Evolutionary conservation across 306 rosid species (phyloP).

Genomic region (Malus fusca): DNA sequence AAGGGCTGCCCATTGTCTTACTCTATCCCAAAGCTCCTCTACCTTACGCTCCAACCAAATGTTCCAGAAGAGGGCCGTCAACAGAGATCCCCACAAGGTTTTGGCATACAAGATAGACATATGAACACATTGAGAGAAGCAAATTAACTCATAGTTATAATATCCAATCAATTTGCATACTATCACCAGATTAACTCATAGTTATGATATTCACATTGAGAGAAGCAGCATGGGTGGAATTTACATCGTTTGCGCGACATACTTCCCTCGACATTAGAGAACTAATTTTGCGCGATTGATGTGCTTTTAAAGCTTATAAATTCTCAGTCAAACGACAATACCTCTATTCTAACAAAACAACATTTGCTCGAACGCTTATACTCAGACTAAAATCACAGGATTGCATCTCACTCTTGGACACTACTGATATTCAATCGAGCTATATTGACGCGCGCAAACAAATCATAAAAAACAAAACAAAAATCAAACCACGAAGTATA

Average conservation of each 20-base stretch:
- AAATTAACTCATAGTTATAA: too few relatives aligned
- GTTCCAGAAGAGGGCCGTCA: too few relatives aligned
- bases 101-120: too few relatives aligned
- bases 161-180: too few relatives aligned
- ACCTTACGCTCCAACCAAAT: too few relatives aligned
- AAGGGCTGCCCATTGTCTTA: too few relatives aligned
- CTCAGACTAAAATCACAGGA: background rate
- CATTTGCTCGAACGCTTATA: background rate
- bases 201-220: too few relatives aligned
- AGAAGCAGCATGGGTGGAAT: background rate
- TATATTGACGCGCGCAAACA: background rate
- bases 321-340: too few relatives aligned
- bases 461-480: background rate
- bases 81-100: too few relatives aligned
- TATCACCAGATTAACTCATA: too few relatives aligned
- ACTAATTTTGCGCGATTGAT: background rate
- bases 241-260: background rate
- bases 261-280: background rate
- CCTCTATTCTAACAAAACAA: background rate
- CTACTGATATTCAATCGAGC: background rate
- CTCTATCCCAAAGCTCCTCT: too few relatives aligned
- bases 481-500: background rate
- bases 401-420: background rate
- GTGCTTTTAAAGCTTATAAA: background rate
- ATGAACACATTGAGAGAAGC: too few relatives aligned